Evolutionary conservation across 2,329 filamentous ascomycete species (phyloP), one percentile per base, ranked within the genome.

Genomic region (Cytospora leucostoma): DNA sequence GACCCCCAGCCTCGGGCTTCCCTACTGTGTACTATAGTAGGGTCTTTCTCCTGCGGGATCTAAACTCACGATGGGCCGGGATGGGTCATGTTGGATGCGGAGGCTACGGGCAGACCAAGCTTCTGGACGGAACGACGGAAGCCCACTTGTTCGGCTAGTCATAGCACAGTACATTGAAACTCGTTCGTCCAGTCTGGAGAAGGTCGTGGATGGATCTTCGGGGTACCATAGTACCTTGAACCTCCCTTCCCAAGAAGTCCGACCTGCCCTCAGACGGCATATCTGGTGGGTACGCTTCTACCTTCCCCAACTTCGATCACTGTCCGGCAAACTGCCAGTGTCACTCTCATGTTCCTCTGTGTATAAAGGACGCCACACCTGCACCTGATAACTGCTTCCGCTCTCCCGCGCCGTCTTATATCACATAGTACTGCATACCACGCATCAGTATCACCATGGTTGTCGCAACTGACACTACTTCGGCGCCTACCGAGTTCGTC

Each of bases 391-490:
- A 21, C 44, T 37, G 19, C 35, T 52, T 12, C 40, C 37, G 8
- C 37, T 27, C 35, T 27, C 40, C 44, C 40, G 34, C 27, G 37
- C 4, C 17, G 35, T 53, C 21, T 6, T 55, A 33, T 15, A 27
- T 33, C n/a, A 35, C 33, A 33, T 49, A 12, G n/a, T 40, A 40
- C 49, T 33, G 15, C 64, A 50, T n/a, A 56, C 35, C 47, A 44
- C 56, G 17, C 51, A 50, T 40, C 19, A 51, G 21, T 10, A 27
- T 15, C n/a, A 65, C 21, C 53, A 67, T 67, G 66, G 53, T 62
- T 59, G 61, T 61, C 33, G 56, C 67, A 33, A 67, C 67, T 37
- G 65, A 69, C 47, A 65, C 66, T 44, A 57, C 62, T 52, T 40
- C 38, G 15, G 51, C 54, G 21, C 61, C 54, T 13, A 59, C 35